phyloP scores from a whole-genome alignment of 129 eudicot species.

The Glebionis coronaria region DNA sequence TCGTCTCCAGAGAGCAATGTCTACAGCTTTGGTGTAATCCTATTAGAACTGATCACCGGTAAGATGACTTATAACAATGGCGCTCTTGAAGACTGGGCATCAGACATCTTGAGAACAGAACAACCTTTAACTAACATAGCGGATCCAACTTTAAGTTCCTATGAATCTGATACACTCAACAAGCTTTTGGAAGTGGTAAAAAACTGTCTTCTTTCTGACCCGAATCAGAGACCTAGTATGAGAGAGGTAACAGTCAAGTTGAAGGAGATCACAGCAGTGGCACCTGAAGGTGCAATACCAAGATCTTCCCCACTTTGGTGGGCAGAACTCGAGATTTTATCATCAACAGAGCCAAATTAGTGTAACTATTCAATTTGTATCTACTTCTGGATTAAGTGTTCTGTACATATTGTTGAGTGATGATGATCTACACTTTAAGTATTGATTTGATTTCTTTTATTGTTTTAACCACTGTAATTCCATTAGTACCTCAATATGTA shows the following conservation, averaged over 20 bases:
- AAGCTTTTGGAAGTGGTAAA: conserved; percentile 50
- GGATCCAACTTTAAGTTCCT: conserved; percentile 53
- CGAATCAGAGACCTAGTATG: conserved; percentile 52
- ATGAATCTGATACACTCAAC: conserved; percentile 30
- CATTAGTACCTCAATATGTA: conserved; percentile 7
- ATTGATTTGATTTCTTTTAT: not conserved
- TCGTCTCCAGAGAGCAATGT: conserved; percentile 57
- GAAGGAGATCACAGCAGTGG: conserved; percentile 54
- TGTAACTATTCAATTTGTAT: conserved; percentile 14
- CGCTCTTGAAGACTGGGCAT: conserved; percentile 40
- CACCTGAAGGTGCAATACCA: conserved; percentile 66
- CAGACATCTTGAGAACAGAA: conserved; percentile 32
- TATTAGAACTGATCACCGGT: conserved; percentile 72
- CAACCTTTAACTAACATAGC: conserved; percentile 36
- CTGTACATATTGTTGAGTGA: conserved; percentile 10
- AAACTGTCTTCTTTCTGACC: conserved; percentile 47
- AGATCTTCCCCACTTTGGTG: conserved; percentile 85
- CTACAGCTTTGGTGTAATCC: conserved; percentile 61
- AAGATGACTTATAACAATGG: conserved; percentile 35
- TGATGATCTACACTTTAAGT: conserved; percentile 18
- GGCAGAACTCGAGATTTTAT: conserved; percentile 83
- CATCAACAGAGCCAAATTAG: conserved; percentile 47
- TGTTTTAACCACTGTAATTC: conserved; percentile 12
- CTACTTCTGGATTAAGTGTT: conserved; percentile 21
- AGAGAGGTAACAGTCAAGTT: conserved; percentile 41